Evolutionary conservation across 441 rosid species (phyloP), one percentile per base, ranked within the genome.

Genomic region (Viola pubescens): DNA sequence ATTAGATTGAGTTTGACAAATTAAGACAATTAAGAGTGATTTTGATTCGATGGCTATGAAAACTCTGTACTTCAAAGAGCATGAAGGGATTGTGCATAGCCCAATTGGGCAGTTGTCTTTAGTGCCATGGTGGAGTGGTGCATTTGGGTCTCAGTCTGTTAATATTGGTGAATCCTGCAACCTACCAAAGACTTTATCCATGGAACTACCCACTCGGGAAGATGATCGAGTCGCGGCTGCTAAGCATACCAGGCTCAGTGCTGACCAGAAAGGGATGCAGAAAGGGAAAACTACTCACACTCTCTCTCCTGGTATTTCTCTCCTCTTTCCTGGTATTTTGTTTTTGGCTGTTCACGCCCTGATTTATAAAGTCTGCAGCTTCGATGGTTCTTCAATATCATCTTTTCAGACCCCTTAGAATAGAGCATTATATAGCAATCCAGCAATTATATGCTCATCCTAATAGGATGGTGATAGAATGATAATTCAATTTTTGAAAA

Each of bases 21-120:
- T 44, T 11, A 43, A 52, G 56, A 54, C 38, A 57, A 56, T 44
- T 8, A 38, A 41, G 41, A 34, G 50, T 63, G 52, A 13, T 26
- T 6, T 40, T 64, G 61, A 53, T 59, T 56, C 67, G 66, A 91
- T 88, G 94, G 87, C 94, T 72, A 83, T 79, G 97, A 91, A 85
- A 73, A 71, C 89, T 65, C 66, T 74, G 59, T 75, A 73, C 64
- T 70, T 83, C 64, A 86, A 83, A 67, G 89, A 81, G 53, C 85
- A 75, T 65, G 92, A 82, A 73, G 85, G 84, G 61, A 66, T 55
- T 54, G 77, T 54, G 7, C 76, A 77, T 59, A 70, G 67, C 69
- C 77, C 79, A 48, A 69, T 52, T 54, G 81, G 73, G 64, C 87
- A 78, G 47, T 41, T 82, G 43, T 82, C 78, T 5, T 67, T 81